These are phyloP conservation scores for Trichoderma gamsii DNA, from an alignment of 495 filamentous ascomycete genomes.

Conservation along the genomic window DNA sequence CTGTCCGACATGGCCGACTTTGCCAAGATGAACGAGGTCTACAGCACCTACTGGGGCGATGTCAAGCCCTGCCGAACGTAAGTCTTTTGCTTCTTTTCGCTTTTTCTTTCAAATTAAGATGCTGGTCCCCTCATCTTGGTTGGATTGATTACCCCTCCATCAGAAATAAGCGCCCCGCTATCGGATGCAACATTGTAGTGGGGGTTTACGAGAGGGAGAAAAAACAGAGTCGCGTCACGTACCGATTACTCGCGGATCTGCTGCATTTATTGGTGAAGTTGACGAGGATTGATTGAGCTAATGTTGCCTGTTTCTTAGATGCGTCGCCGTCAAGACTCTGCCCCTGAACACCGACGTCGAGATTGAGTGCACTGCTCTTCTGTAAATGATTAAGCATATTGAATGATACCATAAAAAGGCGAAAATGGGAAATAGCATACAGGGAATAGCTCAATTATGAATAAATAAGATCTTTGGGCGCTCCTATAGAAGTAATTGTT, in stretches of 20 bases:
- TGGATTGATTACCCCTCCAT: background rate
- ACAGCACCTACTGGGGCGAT: slow-evolving; percentile 51
- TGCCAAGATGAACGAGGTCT: slow-evolving; percentile 57
- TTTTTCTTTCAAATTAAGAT: background rate
- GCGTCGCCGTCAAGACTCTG: slow-evolving; percentile 61
- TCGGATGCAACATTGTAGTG: slow-evolving; percentile 10
- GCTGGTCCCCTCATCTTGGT: background rate
- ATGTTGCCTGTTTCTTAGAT: slow-evolving; percentile 44
- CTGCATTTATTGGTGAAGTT: background rate
- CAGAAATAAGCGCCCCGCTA: background rate
- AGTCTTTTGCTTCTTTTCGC: background rate
- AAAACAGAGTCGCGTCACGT: background rate
- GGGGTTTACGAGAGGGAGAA: background rate
- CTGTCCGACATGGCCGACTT: slow-evolving; percentile 62
- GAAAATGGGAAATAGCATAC: background rate
- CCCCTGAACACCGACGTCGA: slow-evolving; percentile 64
- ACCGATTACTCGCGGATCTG: background rate
- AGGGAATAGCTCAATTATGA: background rate
- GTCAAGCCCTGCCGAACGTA: slow-evolving; percentile 23
- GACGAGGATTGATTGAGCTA: background rate
- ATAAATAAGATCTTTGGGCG: background rate
- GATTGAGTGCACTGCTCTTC: slow-evolving; percentile 58
- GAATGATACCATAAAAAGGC: background rate
- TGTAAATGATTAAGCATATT: slow-evolving; percentile 4
- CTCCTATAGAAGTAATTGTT: background rate